Conservation (phyloP, 2,329 filamentous ascomycete species). For the Apiospora arundinis region DNA sequence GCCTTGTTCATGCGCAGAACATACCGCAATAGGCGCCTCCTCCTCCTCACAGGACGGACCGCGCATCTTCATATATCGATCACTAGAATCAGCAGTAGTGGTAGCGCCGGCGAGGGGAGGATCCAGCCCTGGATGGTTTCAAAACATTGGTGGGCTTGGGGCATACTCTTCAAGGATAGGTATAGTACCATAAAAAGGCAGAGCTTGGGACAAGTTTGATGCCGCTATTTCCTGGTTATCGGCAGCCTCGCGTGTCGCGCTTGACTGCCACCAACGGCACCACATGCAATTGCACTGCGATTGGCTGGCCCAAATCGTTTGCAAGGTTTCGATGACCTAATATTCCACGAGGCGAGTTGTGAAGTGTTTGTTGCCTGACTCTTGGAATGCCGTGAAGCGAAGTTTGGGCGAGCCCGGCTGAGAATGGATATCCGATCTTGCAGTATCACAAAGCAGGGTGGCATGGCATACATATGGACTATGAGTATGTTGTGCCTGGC, state of each 20-base stretch:
- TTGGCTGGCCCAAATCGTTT: not conserved
- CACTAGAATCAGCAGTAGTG: not conserved
- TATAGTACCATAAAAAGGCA: conserved; percentile 3
- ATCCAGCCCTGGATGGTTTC: conserved; percentile 5
- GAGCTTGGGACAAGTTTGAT: conserved; percentile 7
- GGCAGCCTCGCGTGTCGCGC: not conserved
- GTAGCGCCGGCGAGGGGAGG: not conserved
- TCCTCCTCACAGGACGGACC: not conserved
- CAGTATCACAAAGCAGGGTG: not conserved
- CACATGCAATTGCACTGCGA: not conserved
- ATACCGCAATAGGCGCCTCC: not conserved
- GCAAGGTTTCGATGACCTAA: not conserved
- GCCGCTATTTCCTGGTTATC: not conserved
- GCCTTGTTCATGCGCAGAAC: conserved; percentile 18
- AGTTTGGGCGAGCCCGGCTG: not conserved
- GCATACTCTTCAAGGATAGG: not conserved
- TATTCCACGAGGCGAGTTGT: not conserved
- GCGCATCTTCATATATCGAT: conserved; percentile 15
- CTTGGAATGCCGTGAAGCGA: conserved; percentile 6
- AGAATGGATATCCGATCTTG: not conserved
- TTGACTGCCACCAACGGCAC: not conserved
- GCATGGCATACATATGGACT: not conserved
- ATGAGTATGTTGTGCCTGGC: conserved; percentile 13
- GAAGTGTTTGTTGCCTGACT: not conserved
- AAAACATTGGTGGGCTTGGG: not conserved